Evolutionary conservation across 1,139 yeast genomes (phyloP).

Genomic region (Kurtzmaniella quercitrusa): DNA sequence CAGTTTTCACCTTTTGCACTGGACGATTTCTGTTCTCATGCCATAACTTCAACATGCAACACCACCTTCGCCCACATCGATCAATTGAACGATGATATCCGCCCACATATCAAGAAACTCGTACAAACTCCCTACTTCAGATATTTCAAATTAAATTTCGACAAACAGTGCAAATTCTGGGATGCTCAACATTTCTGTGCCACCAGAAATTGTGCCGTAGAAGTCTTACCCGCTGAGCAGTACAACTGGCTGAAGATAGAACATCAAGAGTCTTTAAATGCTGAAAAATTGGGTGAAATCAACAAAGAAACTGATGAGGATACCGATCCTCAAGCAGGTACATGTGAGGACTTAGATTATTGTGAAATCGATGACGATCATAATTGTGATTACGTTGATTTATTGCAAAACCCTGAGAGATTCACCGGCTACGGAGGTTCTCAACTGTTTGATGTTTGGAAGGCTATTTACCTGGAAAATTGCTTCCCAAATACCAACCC

Average conservation of each 20-base stretch:
- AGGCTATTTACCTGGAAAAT: slow-evolving; percentile 86
- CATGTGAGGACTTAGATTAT: slow-evolving; percentile 45
- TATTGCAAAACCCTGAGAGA: slow-evolving; percentile 88
- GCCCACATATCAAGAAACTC: slow-evolving; percentile 51
- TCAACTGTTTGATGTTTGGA: slow-evolving; percentile 91
- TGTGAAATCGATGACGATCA: slow-evolving; percentile 60
- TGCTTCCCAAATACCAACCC: slow-evolving; percentile 64
- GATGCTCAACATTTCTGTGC: slow-evolving; percentile 83
- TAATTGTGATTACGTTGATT: slow-evolving; percentile 75
- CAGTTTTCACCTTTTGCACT: slow-evolving; percentile 39
- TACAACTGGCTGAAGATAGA: slow-evolving; percentile 60
- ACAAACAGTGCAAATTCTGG: slow-evolving; percentile 87
- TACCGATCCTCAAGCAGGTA: slow-evolving; percentile 17
- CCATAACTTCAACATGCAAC: slow-evolving; percentile 44
- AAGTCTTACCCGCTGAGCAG: slow-evolving; percentile 45
- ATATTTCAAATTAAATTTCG: slow-evolving; percentile 82
- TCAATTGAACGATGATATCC: slow-evolving; percentile 28
- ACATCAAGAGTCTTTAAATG: slow-evolving; percentile 63
- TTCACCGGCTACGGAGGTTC: slow-evolving; percentile 95
- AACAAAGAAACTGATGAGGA: slow-evolving; percentile 15
- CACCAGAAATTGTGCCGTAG: slow-evolving; percentile 92
- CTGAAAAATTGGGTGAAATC: slow-evolving; percentile 63
- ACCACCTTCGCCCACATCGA: slow-evolving; percentile 47
- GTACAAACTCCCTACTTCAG: slow-evolving; percentile 75
- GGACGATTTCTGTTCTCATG: slow-evolving; percentile 46